Conservation (phyloP, 345 rosid species). For the Rhizophora apiculata region DNA sequence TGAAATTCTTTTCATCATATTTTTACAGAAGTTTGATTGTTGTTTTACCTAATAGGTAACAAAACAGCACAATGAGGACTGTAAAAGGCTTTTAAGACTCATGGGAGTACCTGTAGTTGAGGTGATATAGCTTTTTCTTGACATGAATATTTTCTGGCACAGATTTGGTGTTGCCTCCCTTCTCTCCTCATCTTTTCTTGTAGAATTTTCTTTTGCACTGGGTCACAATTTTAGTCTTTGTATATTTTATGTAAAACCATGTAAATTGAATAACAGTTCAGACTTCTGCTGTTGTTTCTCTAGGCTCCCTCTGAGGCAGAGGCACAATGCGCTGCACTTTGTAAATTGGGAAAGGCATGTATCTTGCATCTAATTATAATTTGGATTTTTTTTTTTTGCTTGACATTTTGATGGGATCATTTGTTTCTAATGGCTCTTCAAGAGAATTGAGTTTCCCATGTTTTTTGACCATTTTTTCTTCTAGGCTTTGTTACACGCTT, state of each 20-base stretch:
- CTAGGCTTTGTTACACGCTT: too few relatives aligned
- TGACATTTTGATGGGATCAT: background rate
- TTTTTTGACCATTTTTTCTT: too few relatives aligned
- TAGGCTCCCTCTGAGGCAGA: slow-evolving; percentile 97
- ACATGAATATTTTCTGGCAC: background rate
- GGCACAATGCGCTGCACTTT: slow-evolving; percentile 90
- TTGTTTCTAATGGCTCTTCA: background rate
- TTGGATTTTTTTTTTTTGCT: background rate
- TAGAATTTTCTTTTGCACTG: too few relatives aligned
- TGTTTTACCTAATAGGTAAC: slow-evolving; percentile 55
- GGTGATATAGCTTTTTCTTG: slow-evolving; percentile 37
- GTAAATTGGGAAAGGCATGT: slow-evolving; percentile 78
- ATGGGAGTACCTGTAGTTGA: slow-evolving; percentile 95
- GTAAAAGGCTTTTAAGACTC: slow-evolving; percentile 74
- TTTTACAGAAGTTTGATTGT: background rate
- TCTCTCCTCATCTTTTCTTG: too few relatives aligned
- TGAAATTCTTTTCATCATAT: background rate
- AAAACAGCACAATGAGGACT: slow-evolving; percentile 84
- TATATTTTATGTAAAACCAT: background rate
- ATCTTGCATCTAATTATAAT: slow-evolving; percentile 12
- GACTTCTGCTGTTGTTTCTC: slow-evolving; percentile 21
- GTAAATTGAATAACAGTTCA: slow-evolving; percentile 6
- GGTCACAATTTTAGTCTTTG: background rate
- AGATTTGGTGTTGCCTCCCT: too few relatives aligned
- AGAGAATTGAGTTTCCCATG: background rate